phyloP scores from a whole-genome alignment of 257 asterid species.

The Jacaranda mimosifolia region DNA sequence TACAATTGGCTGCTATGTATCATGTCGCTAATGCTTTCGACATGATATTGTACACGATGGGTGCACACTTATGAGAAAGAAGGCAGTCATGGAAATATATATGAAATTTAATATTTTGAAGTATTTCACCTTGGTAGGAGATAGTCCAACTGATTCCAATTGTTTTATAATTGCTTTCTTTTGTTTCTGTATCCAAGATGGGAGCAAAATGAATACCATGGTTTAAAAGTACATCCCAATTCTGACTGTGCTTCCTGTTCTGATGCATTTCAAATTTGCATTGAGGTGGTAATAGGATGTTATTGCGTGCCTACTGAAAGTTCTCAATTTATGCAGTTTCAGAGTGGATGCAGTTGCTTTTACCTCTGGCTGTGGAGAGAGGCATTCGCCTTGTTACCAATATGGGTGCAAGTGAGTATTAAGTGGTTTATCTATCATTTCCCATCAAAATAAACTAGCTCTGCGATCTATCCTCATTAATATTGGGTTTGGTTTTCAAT shows the following conservation, averaged over 20 bases:
- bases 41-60: background rate
- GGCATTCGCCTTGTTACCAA: constrained; percentile 91
- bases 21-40: background rate
- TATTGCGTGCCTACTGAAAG: constrained; percentile 35
- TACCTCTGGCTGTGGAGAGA: constrained; percentile 85
- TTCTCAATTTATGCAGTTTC: constrained; percentile 65
- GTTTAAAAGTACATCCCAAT: constrained; percentile 7
- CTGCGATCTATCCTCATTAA: constrained; percentile 9
- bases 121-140: background rate
- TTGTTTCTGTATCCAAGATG: background rate
- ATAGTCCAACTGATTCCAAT: background rate
- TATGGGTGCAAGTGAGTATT: constrained; percentile 94
- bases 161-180: constrained; percentile 12
- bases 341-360: constrained; percentile 93
- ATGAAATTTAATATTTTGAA: constrained; percentile 1
- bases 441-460: background rate
- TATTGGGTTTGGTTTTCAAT: background rate
- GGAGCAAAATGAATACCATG: constrained; percentile 1
- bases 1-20: background rate
- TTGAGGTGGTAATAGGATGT: constrained; percentile 13
- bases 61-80: background rate
- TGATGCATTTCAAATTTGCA: constrained; percentile 18
- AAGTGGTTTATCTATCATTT: constrained; percentile 25
- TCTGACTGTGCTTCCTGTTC: constrained; percentile 18
- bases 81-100: background rate